Conservation (phyloP, 495 filamentous ascomycete species). For the Aspergillus egyptiacus region DNA sequence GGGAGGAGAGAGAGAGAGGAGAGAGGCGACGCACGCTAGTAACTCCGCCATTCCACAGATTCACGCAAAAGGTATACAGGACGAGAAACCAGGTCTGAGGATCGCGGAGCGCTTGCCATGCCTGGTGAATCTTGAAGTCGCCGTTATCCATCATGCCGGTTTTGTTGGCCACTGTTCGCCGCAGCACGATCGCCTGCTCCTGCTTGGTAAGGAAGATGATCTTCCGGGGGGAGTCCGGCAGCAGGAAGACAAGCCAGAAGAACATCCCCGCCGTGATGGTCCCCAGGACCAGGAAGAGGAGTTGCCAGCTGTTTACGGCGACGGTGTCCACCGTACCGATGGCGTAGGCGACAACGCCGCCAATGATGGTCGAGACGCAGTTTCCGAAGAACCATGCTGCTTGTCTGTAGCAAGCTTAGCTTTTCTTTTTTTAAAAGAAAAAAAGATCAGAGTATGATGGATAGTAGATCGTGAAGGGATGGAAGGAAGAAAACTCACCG, state of each 20-base stretch:
- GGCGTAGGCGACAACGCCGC: constrained; percentile 1
- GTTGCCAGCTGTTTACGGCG: neutral
- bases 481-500: neutral
- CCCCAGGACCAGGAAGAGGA: neutral
- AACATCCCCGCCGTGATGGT: neutral
- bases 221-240: neutral
- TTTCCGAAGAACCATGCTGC: constrained; percentile 1
- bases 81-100: constrained; percentile 5
- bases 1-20: neutral
- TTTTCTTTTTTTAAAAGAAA: too few species aligned
- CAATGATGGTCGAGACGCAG: neutral
- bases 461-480: neutral
- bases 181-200: neutral
- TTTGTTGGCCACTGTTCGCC: neutral
- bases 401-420: neutral
- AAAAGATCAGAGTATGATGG: too few species aligned
- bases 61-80: neutral
- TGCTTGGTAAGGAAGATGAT: neutral
- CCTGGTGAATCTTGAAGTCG: neutral
- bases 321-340: neutral
- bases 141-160: neutral
- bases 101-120: constrained; percentile 3
- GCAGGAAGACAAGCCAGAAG: neutral
- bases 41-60: neutral
- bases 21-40: neutral